These are phyloP conservation scores for Taiwanofungus camphoratus DNA, from an alignment of 1,284 basidiomycete species.

Conservation along the genomic window DNA sequence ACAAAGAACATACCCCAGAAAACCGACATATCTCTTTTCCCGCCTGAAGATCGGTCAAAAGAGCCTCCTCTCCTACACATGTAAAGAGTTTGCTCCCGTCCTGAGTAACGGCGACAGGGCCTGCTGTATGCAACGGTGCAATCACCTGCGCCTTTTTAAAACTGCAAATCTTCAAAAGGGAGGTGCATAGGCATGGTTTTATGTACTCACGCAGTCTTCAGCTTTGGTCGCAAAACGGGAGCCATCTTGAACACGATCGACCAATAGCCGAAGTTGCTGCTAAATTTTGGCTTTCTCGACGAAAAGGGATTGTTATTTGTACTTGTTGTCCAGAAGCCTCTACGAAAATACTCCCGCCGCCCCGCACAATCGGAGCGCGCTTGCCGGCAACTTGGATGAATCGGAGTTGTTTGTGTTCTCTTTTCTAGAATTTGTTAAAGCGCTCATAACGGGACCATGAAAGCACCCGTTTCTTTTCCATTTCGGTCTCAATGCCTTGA, in stretches of 20 bases:
- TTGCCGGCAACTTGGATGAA: too few relatives aligned
- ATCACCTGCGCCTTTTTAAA: conserved; percentile 71
- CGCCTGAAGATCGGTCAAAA: conserved; percentile 75
- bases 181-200: neutral
- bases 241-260: conserved; percentile 20
- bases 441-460: too few relatives aligned
- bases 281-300: conserved; percentile 18
- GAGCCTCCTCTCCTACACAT: conserved; percentile 81
- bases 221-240: conserved; percentile 32
- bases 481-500: too few relatives aligned
- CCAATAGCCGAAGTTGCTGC: conserved; percentile 9
- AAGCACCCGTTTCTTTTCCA: too few relatives aligned
- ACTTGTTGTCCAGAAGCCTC: conserved; percentile 21
- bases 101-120: conserved; percentile 74
- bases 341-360: too few relatives aligned
- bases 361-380: too few relatives aligned
- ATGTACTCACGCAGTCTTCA: conserved; percentile 55
- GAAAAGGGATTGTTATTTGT: conserved; percentile 17
- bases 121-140: conserved; percentile 82
- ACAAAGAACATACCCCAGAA: conserved; percentile 58
- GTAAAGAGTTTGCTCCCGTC: conserved; percentile 83
- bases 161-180: conserved; percentile 32
- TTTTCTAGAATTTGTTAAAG: too few relatives aligned
- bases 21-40: conserved; percentile 79
- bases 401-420: too few relatives aligned